Conservation (phyloP, 371 early-diverging fungal genomes). For the Actinomucor elegans region DNA sequence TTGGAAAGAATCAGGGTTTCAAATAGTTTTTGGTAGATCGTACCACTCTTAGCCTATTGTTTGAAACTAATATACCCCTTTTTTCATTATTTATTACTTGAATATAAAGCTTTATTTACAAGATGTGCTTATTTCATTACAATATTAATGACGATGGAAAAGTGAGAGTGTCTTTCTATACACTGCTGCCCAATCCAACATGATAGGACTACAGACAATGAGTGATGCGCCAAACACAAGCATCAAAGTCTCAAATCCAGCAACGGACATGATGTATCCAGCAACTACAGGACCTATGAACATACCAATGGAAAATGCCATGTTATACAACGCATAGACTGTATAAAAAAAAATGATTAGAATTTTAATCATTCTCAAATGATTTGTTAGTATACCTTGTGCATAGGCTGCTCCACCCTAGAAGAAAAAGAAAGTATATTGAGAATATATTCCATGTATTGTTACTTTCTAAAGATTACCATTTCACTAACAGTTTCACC, state of each 20-base stretch:
- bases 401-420: slow-evolving; percentile 53
- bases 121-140: too few relatives aligned
- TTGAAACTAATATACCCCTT: too few relatives aligned
- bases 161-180: slow-evolving; percentile 8
- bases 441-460: slow-evolving; percentile 13
- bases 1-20: slow-evolving; percentile 20
- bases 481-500: slow-evolving; percentile 52
- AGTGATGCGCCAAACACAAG: slow-evolving; percentile 28
- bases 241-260: slow-evolving; percentile 41
- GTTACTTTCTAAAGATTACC: slow-evolving; percentile 29
- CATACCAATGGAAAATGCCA: slow-evolving; percentile 61
- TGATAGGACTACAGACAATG: slow-evolving; percentile 39
- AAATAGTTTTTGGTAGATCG: slow-evolving; percentile 8
- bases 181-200: slow-evolving; percentile 36
- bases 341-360: not conserved
- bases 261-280: slow-evolving; percentile 42
- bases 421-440: slow-evolving; percentile 1
- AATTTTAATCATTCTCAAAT: not conserved
- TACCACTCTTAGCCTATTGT: too few relatives aligned
- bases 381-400: slow-evolving; percentile 31
- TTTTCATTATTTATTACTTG: not conserved
- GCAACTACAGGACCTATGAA: slow-evolving; percentile 59
- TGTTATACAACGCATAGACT: slow-evolving; percentile 58
- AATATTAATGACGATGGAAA: slow-evolving; percentile 2
- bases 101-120: too few relatives aligned